phyloP scores from a whole-genome alignment of 1,284 basidiomycete genomes.

The Phylloporus sp. region DNA sequence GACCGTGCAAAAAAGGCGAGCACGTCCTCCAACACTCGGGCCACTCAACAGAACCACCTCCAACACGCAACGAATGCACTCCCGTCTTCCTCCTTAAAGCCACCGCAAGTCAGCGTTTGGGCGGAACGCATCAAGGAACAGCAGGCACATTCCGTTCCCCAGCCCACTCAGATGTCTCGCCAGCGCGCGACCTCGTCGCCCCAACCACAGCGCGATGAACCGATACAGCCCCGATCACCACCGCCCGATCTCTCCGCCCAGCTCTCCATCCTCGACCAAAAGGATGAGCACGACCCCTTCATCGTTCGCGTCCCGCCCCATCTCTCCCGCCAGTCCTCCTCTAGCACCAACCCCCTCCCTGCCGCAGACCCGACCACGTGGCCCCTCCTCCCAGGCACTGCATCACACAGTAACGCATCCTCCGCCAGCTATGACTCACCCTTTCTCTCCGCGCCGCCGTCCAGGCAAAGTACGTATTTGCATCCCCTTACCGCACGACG shows the following conservation, averaged over 20 bases:
- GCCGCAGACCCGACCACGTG: constrained; percentile 33
- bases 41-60: constrained; percentile 6
- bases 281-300: constrained; percentile 47
- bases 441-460: constrained; percentile 28
- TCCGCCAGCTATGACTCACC: constrained; percentile 45
- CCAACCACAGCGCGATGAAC: constrained; percentile 17
- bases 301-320: constrained; percentile 44
- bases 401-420: constrained; percentile 46
- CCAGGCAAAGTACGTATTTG: constrained; percentile 54
- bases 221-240: constrained; percentile 32
- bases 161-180: constrained; percentile 16
- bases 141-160: constrained; percentile 27
- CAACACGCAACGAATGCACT: constrained; percentile 3
- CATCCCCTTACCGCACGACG: constrained; percentile 11
- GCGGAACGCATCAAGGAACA: constrained; percentile 36
- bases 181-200: constrained; percentile 20
- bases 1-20: constrained; percentile 58
- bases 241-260: constrained; percentile 21
- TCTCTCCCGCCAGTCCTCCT: constrained; percentile 33
- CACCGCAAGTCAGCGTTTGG: constrained; percentile 31
- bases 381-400: constrained; percentile 26
- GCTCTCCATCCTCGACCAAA: constrained; percentile 31
- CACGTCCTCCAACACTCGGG: constrained; percentile 1
- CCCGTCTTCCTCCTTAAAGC: constrained; percentile 19
- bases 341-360: constrained; percentile 27